Percentiles rank a stretch among this genome's conserved stretches.
These are phyloP conservation scores for Pulveroboletus sp. DNA, from an alignment of 768 basidiomycete genomes.

Conservation along the genomic window DNA sequence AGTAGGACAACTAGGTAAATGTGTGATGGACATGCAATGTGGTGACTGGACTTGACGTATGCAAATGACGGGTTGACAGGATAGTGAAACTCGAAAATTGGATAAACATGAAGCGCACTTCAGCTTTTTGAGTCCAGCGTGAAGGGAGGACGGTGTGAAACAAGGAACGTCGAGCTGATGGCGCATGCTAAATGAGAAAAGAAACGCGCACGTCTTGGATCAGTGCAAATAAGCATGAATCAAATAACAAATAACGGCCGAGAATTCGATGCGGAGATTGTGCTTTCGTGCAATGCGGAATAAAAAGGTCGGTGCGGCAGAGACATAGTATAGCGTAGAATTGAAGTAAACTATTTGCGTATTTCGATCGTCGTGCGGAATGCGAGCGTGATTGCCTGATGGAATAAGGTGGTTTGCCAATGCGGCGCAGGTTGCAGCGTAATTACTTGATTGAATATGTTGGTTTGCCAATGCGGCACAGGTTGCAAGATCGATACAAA, in stretches of 20 bases:
- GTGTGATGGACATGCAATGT: conserved; percentile 21
- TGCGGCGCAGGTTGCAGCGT: too few relatives aligned
- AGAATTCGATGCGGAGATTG: conserved; percentile 34
- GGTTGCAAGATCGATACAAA: conserved; percentile 29
- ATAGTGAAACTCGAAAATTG: conserved; percentile 19
- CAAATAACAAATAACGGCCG: conserved; percentile 26
- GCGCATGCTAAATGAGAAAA: conserved; percentile 26
- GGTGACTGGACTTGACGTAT: conserved; percentile 21
- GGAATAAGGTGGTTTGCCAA: too few relatives aligned
- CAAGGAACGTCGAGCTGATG: conserved; percentile 23
- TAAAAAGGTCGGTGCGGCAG: conserved; percentile 16
- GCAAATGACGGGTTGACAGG: conserved; percentile 22
- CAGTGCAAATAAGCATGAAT: conserved; percentile 33
- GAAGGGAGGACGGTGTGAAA: conserved; percentile 15
- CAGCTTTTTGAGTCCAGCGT: conserved; percentile 23
- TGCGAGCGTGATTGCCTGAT: conserved; percentile 18
- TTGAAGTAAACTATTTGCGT: conserved; percentile 25
- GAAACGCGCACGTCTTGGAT: conserved; percentile 28
- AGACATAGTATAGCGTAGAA: conserved; percentile 16
- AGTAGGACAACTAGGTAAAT: conserved; percentile 17
- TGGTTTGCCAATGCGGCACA: conserved; percentile 10
- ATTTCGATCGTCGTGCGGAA: conserved; percentile 21
- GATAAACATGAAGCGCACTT: conserved; percentile 27
- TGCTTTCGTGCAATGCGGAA: conserved; percentile 23
- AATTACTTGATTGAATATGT: conserved; percentile 24